phyloP scores from a whole-genome alignment of 2,329 filamentous ascomycete genomes.

The Domatiomyces globalis region DNA sequence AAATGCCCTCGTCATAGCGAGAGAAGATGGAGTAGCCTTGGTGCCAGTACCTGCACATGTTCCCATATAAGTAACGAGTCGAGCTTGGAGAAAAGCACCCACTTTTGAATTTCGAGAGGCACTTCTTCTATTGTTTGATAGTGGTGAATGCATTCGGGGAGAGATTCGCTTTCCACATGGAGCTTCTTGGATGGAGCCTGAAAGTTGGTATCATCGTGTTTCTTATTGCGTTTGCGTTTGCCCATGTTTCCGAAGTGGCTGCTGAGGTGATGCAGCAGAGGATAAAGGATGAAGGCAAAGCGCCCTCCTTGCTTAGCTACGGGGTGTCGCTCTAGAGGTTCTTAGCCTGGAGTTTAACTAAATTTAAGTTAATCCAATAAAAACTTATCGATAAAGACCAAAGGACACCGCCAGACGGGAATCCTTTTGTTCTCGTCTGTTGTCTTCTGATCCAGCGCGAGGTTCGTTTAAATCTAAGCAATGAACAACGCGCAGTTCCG shows the following conservation, averaged over 20 bases:
- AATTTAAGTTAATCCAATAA: too few relatives aligned
- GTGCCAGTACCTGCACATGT: constrained; percentile 59
- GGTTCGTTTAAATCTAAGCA: not conserved
- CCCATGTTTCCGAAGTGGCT: not conserved
- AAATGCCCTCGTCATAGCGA: constrained; percentile 72
- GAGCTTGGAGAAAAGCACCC: constrained; percentile 8
- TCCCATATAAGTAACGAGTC: not conserved
- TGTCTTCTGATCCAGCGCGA: not conserved
- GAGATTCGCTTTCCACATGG: constrained; percentile 15
- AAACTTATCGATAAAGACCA: not conserved
- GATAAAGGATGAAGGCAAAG: too few relatives aligned
- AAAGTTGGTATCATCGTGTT: not conserved
- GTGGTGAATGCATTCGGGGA: constrained; percentile 57
- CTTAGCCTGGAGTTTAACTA: too few relatives aligned
- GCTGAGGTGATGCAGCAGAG: too few relatives aligned
- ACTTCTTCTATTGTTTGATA: constrained; percentile 59
- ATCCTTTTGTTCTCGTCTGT: not conserved
- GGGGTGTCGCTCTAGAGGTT: too few relatives aligned
- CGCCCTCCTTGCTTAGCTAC: too few relatives aligned
- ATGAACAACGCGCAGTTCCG: constrained; percentile 98
- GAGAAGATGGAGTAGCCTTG: constrained; percentile 81
- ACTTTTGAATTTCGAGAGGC: constrained; percentile 77
- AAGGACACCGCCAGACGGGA: not conserved
- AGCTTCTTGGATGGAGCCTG: not conserved
- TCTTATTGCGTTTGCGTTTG: not conserved